These are phyloP conservation scores for Puccinia triticina DNA, from an alignment of 1,284 basidiomycete genomes.

Conservation along the genomic window DNA sequence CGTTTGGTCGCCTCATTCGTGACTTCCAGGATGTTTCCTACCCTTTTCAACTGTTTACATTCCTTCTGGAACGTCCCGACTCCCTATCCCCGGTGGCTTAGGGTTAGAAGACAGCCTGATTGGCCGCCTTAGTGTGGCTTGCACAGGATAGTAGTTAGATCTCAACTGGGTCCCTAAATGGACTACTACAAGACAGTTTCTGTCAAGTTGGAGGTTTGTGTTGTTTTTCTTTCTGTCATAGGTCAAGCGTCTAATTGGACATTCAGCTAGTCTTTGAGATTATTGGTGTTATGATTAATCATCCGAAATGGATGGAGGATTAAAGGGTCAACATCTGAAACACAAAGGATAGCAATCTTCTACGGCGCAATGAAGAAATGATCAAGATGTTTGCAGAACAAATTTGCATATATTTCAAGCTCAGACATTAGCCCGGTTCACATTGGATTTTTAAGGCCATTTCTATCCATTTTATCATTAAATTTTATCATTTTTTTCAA, in stretches of 20 bases:
- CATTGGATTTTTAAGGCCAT: no score
- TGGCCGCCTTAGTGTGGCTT: conserved; percentile 72
- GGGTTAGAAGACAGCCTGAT: background rate
- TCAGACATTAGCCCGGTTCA: no score
- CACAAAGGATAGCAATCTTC: no score
- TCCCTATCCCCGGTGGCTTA: background rate
- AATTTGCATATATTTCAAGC: no score
- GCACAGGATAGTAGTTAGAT: conserved; percentile 91
- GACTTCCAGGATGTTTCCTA: background rate
- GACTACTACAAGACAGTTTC: conserved; percentile 86
- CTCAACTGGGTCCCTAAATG: conserved; percentile 89
- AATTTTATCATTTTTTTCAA: no score
- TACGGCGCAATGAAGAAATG: no score
- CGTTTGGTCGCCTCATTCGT: background rate
- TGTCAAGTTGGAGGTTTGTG: conserved; percentile 61
- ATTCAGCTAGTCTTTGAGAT: background rate
- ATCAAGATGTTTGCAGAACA: no score
- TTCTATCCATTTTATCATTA: no score
- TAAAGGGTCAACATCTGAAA: no score
- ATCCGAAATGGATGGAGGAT: no score
- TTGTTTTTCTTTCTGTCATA: background rate
- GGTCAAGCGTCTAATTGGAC: background rate
- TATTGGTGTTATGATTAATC: no score
- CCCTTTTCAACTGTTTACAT: background rate
- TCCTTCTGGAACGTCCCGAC: background rate